phyloP scores from a whole-genome alignment of 495 filamentous ascomycete genomes.

The Viridothelium virens region DNA sequence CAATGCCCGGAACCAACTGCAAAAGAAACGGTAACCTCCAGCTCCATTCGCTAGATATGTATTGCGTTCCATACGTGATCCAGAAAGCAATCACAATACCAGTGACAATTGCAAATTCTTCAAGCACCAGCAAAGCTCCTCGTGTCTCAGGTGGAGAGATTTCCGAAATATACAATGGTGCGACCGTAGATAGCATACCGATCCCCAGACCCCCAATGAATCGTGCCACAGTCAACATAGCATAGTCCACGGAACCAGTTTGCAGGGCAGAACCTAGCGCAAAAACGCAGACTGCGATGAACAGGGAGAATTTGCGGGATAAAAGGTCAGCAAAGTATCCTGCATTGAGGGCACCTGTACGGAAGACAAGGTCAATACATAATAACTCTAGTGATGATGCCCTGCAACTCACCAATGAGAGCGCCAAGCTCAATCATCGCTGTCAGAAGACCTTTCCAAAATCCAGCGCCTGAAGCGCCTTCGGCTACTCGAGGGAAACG shows the following conservation, averaged over 20 bases:
- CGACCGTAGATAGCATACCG: slow-evolving; percentile 41
- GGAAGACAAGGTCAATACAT: not conserved
- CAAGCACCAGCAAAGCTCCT: slow-evolving; percentile 31
- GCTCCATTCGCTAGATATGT: slow-evolving; percentile 25
- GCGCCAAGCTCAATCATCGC: slow-evolving; percentile 56
- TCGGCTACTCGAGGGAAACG: slow-evolving; percentile 43
- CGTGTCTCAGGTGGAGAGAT: slow-evolving; percentile 33
- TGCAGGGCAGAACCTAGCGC: slow-evolving; percentile 49
- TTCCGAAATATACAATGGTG: slow-evolving; percentile 34
- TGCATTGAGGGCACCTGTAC: slow-evolving; percentile 42
- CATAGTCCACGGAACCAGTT: slow-evolving; percentile 47
- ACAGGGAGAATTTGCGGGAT: slow-evolving; percentile 49
- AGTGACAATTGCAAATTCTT: slow-evolving; percentile 32
- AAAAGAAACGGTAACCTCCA: slow-evolving; percentile 34
- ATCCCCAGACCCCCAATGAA: slow-evolving; percentile 56
- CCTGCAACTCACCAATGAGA: slow-evolving; percentile 38
- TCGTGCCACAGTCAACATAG: slow-evolving; percentile 53
- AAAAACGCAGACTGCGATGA: slow-evolving; percentile 51
- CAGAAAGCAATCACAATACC: slow-evolving; percentile 36
- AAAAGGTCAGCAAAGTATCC: slow-evolving; percentile 54
- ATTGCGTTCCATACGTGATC: slow-evolving; percentile 32
- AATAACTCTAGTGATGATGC: too few species aligned
- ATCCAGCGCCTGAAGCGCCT: slow-evolving; percentile 41
- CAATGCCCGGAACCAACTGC: slow-evolving; percentile 29
- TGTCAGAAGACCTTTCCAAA: slow-evolving; percentile 53